Conservation (phyloP, 148 eudicot genomes). For the Fallopia convolvulus region DNA sequence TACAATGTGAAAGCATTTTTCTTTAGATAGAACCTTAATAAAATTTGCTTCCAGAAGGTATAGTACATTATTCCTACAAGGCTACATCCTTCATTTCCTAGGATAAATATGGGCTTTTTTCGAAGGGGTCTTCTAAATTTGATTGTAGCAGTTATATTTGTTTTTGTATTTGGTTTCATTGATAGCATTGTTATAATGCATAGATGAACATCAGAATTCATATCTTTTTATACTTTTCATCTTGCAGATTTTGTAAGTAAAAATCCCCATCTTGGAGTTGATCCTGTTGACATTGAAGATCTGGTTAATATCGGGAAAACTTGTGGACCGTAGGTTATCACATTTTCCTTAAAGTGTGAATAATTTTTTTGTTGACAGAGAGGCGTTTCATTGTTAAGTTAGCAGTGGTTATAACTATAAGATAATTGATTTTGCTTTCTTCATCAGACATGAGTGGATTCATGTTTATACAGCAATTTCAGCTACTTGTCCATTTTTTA, state of each 20-base stretch:
- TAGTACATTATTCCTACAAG: neutral
- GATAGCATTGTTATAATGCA: neutral
- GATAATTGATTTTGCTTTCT: neutral
- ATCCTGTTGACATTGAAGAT: constrained; percentile 95
- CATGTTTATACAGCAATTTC: neutral
- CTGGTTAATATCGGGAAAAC: constrained; percentile 85
- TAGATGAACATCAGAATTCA: neutral
- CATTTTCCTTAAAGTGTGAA: neutral
- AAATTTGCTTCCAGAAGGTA: neutral
- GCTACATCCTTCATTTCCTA: neutral
- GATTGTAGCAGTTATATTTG: neutral
- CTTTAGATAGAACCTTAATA: neutral
- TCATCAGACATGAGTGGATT: neutral
- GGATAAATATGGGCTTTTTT: neutral
- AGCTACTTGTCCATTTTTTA: constrained; percentile 6
- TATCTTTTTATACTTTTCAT: constrained; percentile 10
- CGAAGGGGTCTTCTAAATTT: neutral
- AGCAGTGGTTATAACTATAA: neutral
- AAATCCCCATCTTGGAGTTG: constrained; percentile 83
- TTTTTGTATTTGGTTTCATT: neutral
- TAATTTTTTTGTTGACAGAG: neutral
- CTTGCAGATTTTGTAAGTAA: constrained; percentile 55
- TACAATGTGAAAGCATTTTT: neutral
- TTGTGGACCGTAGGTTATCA: constrained; percentile 77
- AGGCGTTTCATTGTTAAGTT: neutral